A percentile compares a stretch with the other conserved stretches of the same genome.
Evolutionary conservation across 1,284 basidiomycete species (phyloP).

Genomic region (Leccinum pachyderme): DNA sequence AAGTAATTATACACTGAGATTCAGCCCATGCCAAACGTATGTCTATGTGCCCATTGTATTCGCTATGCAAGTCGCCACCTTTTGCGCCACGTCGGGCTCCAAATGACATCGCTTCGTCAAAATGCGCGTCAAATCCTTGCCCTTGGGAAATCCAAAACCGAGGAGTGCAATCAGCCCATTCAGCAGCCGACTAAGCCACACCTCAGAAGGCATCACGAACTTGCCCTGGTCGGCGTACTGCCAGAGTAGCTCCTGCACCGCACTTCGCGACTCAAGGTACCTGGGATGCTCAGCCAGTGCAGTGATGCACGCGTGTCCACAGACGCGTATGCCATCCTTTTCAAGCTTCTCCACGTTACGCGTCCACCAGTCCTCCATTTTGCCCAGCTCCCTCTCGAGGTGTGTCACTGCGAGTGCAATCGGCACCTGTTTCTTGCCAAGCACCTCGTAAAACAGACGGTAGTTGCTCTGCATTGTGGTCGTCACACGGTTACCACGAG

Average conservation of each 20-base stretch:
- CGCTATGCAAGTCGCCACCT: slow-evolving; percentile 25
- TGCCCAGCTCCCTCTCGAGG: slow-evolving; percentile 30
- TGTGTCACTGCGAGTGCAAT: slow-evolving; percentile 36
- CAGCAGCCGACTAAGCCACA: slow-evolving; percentile 22
- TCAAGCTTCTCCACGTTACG: slow-evolving; percentile 18
- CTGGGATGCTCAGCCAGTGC: slow-evolving; percentile 20
- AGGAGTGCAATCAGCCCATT: slow-evolving; percentile 16
- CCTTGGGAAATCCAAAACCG: slow-evolving; percentile 16
- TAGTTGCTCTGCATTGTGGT: slow-evolving; percentile 35
- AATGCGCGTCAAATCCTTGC: slow-evolving; percentile 18
- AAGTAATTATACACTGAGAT: not conserved
- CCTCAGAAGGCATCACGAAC: slow-evolving; percentile 23
- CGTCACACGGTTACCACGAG: slow-evolving; percentile 35
- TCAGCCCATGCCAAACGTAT: not conserved
- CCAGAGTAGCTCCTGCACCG: slow-evolving; percentile 21
- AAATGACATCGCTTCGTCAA: slow-evolving; percentile 27
- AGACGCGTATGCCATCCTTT: slow-evolving; percentile 13
- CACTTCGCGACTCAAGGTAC: slow-evolving; percentile 23
- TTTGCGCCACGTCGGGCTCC: slow-evolving; percentile 22
- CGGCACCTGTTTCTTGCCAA: slow-evolving; percentile 35
- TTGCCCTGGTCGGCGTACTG: slow-evolving; percentile 22
- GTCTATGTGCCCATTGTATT: slow-evolving; percentile 5
- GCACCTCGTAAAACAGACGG: slow-evolving; percentile 32
- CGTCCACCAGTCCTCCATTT: slow-evolving; percentile 27
- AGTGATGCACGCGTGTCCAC: slow-evolving; percentile 27